Percentiles rank a stretch among this genome's conserved stretches.
phyloP scores from a whole-genome alignment of 768 basidiomycete genomes.

The Crassisporium funariophilum region DNA sequence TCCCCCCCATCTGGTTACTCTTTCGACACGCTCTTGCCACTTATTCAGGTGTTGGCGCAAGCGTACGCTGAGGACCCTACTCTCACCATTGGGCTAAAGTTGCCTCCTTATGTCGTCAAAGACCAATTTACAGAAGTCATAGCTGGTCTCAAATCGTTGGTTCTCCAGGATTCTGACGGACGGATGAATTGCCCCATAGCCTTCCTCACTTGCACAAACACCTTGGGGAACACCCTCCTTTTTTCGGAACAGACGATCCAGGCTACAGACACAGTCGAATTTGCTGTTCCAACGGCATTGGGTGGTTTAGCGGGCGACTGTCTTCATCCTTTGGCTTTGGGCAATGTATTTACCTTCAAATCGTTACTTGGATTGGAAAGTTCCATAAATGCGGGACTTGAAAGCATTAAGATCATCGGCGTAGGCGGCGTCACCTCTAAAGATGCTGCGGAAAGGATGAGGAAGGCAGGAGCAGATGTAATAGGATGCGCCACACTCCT shows the following conservation, averaged over 20 bases:
- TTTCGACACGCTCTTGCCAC: slow-evolving; percentile 48
- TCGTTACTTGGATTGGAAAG: slow-evolving; percentile 45
- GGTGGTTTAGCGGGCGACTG: slow-evolving; percentile 81
- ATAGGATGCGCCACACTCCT: slow-evolving; percentile 62
- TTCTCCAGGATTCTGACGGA: slow-evolving; percentile 18
- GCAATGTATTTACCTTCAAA: slow-evolving; percentile 71
- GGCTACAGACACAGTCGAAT: slow-evolving; percentile 22
- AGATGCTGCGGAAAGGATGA: slow-evolving; percentile 67
- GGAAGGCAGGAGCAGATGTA: slow-evolving; percentile 68
- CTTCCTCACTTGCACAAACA: slow-evolving; percentile 82
- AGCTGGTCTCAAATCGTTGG: slow-evolving; percentile 44
- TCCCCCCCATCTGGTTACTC: slow-evolving; percentile 69
- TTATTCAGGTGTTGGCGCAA: slow-evolving; percentile 57
- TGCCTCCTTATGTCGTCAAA: slow-evolving; percentile 71
- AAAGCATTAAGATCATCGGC: slow-evolving; percentile 64
- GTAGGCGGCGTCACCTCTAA: slow-evolving; percentile 78
- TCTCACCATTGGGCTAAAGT: slow-evolving; percentile 73
- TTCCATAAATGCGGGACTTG: slow-evolving; percentile 39
- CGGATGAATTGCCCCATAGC: slow-evolving; percentile 32
- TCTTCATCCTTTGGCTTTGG: slow-evolving; percentile 75
- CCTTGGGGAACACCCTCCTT: slow-evolving; percentile 69
- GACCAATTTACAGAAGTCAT: slow-evolving; percentile 64
- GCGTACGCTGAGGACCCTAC: slow-evolving; percentile 50
- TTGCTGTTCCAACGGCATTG: slow-evolving; percentile 63
- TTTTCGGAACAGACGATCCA: slow-evolving; percentile 56